Evolutionary conservation across 495 filamentous ascomycete species (phyloP), one percentile per base, ranked within the genome.

Genomic region (Xylaria scruposa): DNA sequence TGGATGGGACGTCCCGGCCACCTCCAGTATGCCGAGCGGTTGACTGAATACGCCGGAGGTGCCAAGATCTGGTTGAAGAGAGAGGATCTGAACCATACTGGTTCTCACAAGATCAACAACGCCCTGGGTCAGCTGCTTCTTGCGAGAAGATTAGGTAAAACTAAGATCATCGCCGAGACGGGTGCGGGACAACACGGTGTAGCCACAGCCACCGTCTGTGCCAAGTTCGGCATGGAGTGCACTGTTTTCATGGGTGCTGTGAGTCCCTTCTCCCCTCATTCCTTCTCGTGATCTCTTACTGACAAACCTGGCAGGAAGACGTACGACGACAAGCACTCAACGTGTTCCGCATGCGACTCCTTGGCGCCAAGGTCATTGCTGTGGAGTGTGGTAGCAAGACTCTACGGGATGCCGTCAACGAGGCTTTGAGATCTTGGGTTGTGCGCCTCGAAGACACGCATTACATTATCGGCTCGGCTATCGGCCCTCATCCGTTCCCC

Each of bases 101-200:
- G 89, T 53, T 93, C 90, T 36, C 95, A 98, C 86, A 98, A 98
- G 86, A 97, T 98, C 85, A 98, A 98, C 84, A 97, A 97, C 78
- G 95, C 95, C 4, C 80, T 97, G 21, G 95, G 95, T 15, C 95
- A 97, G 81, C 89, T 94, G 54, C 89, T 98, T 0, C 84, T 98
- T 10, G 95, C 95, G 0, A 85, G 85, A 33, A 85, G 92, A 60
- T 83, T 97, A 53, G 95, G 95, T 15, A 98, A 98, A 86, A 97
- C 88, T 13, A 90, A 93, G 79, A 97, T 98, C 75, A 98, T 98
- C 72, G 95, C 95, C 49, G 95, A 98, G 81, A 98, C 95, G 13
- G 95, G 95, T 66, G 95, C 95, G n/a, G 95, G 95, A 38, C 95
- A 98, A 79, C 95, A 98, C 81, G 95, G 95, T 83, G 95, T 98